Percentiles rank a stretch among this genome's conserved stretches.
These are phyloP conservation scores for Kuraishia floccosa DNA, from an alignment of 805 yeast species.

Conservation along the genomic window DNA sequence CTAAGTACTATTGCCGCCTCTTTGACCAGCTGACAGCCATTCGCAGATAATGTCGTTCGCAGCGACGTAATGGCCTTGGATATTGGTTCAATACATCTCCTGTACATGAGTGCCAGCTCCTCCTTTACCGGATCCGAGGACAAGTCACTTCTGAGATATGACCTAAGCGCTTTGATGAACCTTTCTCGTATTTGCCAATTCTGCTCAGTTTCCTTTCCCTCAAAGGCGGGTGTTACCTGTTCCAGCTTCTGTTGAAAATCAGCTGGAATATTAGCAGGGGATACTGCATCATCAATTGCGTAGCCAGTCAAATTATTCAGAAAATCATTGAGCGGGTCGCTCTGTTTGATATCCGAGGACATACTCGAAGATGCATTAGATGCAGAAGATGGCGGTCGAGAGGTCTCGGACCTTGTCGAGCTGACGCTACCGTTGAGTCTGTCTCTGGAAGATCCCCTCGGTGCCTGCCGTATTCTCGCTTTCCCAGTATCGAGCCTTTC, in stretches of 20 bases:
- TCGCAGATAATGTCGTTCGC: conserved; percentile 70
- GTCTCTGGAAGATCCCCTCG: too few relatives aligned
- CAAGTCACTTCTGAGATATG: conserved; percentile 49
- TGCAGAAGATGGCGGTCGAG: too few relatives aligned
- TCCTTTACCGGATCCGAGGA: conserved; percentile 21
- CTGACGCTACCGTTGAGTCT: too few relatives aligned
- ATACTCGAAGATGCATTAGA: too few relatives aligned
- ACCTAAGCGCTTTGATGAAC: conserved; percentile 43
- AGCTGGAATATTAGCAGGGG: conserved; percentile 18
- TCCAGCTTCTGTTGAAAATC: conserved; percentile 18
- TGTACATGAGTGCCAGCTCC: conserved; percentile 18
- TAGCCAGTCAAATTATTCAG: conserved; percentile 19
- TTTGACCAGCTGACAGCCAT: conserved; percentile 68
- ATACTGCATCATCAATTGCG: conserved; percentile 24
- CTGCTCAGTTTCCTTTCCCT: conserved; percentile 72
- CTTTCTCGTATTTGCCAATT: conserved; percentile 78
- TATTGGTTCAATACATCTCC: conserved; percentile 43
- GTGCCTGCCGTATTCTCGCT: too few relatives aligned
- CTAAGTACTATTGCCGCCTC: conserved; percentile 43
- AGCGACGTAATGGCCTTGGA: conserved; percentile 59
- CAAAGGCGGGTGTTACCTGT: conserved; percentile 28
- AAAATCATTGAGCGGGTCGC: conserved; percentile 4
- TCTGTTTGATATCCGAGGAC: too few relatives aligned
- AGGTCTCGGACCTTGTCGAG: too few relatives aligned
- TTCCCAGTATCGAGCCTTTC: too few relatives aligned